Base-by-base conservation (phyloP, 345 rosid genomes). In the Moringa oleifera region DNA sequence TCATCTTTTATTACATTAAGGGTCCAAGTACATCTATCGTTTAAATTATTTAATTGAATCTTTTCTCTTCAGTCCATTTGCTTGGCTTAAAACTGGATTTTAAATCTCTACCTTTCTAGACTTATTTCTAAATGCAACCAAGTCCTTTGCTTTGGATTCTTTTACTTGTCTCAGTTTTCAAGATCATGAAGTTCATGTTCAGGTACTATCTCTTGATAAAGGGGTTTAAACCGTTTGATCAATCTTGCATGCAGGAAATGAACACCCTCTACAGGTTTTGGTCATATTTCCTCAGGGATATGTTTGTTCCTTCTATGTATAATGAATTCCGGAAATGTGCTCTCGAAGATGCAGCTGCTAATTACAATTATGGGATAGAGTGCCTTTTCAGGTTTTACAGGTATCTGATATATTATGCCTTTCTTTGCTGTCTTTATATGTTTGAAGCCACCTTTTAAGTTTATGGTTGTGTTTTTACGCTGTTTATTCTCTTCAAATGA, bases 381-480 rank as follows among this genome's bases (percentile, higher is more conserved):
- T 90, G 97, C 68, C 97, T 94, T 74, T 94, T 94, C 83, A 85
- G 99, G 78, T 94, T 90, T 75, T 94, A 86, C 61, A 94, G 99
- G 99, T 94, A 87, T 61, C 41, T 23, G 33, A 51, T 47, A 3
- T 4, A 59, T 33, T 4, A 33, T 33, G 5, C 11, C 11, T 33
- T 33, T 33, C 11, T 41, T 41, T 41, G 12, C 47, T 41, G 47
- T 9, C 47, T 51, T 53, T 49, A 7, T 20, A 18, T 56, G 23
- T 19, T 46, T 57, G 59, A 11, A 59, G 24, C 59, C 49, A 47
- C 20, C 20, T 20, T 37, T 51, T 55, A 12, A 57, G 55, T 65
- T 22, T 23, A 64, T 53, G 11, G 23, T 55, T 46, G 37, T 33
- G 37, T n/a, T n/a, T n/a, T n/a, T n/a, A n/a, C n/a, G n/a, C 37